Base-by-base conservation (phyloP, 371 early-diverging fungal genomes). In the Sanchytrium tribonematis region DNA sequence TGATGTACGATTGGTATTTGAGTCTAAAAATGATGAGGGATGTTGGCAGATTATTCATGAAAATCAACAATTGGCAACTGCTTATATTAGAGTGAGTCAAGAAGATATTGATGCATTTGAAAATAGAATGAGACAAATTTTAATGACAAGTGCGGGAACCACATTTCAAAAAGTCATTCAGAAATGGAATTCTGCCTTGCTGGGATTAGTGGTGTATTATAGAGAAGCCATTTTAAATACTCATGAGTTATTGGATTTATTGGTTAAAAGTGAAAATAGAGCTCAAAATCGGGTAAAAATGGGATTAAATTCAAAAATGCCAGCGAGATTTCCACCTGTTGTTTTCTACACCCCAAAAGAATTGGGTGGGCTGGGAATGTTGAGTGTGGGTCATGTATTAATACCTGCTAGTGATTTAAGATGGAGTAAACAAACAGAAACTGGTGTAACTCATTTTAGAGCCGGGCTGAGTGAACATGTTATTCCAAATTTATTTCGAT, bases 231-330 rank as follows among this genome's bases (percentile, higher is more conserved):
- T 96, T 29, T 88, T 94, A 0, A 93, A 96, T 73, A 96, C 96
- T 0, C 86, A 91, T 30, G 98, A 96, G 77, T 78, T 95, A 69
- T 81, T 97, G 66, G 96, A 97, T 78, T 81, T 94, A 71, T 81
- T 97, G 48, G 65, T 30, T 1, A 69, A 70, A 79, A 86, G 85
- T 72, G 98, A 98, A 77, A 92, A 90, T 79, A 95, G 93, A 82
- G 91, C 98, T 68, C 94, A 96, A 77, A 91, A 93, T n/a, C 86
- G 93, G 79, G 87, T 99, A 78, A 98, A 97, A 85, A 92, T 91
- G 78, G 96, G 95, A 73, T 84, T 99, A 72, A 98, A 98, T 80
- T 90, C 91, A 68, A 97, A 97, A 80, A 98, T 98, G 96, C 96
- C 98, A 71, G 85, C 85, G 30, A 85, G 99, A 76, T 98, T 98